Conservation (phyloP, 352 stramenopile genomes). For the Phytophthora melonis region DNA sequence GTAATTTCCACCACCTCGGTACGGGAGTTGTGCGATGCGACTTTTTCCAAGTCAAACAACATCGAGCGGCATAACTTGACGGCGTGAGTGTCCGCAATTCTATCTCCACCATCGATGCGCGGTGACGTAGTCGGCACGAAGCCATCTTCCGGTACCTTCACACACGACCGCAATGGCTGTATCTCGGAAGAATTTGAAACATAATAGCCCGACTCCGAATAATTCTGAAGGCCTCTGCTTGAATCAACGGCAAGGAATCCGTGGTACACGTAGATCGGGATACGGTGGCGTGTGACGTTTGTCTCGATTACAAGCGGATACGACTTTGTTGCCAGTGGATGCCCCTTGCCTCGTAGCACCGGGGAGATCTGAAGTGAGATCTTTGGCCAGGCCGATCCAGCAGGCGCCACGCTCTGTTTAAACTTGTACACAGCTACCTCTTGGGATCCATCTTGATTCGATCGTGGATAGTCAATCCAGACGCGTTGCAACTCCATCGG, state of each 20-base stretch:
- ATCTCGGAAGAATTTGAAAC: constrained; percentile 4
- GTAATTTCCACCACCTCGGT: constrained; percentile 51
- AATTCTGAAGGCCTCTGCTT: constrained; percentile 33
- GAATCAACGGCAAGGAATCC: constrained; percentile 45
- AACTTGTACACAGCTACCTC: constrained; percentile 49
- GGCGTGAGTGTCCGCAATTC: constrained; percentile 9
- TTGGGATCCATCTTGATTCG: constrained; percentile 6
- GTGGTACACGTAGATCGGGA: constrained; percentile 47
- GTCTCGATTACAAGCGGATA: constrained; percentile 52
- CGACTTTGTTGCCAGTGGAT: constrained; percentile 17
- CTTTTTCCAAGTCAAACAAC: constrained; percentile 52
- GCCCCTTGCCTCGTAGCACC: not conserved
- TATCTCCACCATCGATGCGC: constrained; percentile 30
- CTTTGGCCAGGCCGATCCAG: constrained; percentile 41
- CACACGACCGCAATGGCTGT: constrained; percentile 21
- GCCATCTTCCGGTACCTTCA: constrained; percentile 19
- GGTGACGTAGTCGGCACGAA: constrained; percentile 14
- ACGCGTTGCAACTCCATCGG: constrained; percentile 56
- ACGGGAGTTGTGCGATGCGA: constrained; percentile 38
- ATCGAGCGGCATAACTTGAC: constrained; percentile 51
- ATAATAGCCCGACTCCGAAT: constrained; percentile 34
- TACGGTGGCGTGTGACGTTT: constrained; percentile 46
- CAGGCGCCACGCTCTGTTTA: constrained; percentile 24
- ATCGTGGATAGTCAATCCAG: constrained; percentile 34
- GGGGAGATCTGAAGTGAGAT: constrained; percentile 44